phyloP scores from a whole-genome alignment of 768 basidiomycete species.

The Boletus sp. region DNA sequence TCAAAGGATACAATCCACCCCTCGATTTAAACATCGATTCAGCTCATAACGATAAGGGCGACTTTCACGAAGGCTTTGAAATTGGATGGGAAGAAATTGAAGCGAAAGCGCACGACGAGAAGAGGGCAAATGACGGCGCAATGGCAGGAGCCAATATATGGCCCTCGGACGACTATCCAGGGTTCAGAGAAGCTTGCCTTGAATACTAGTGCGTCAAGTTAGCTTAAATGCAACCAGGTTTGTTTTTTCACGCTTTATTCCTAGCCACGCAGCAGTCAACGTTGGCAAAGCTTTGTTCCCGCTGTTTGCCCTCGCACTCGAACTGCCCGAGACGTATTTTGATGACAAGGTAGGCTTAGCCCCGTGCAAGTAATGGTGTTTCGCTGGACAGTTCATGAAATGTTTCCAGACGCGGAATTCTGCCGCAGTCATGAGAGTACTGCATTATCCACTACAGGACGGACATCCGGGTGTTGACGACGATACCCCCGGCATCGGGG shows the following conservation, averaged over 20 bases:
- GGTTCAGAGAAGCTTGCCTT: constrained; percentile 58
- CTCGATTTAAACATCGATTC: constrained; percentile 76
- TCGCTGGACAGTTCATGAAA: not conserved
- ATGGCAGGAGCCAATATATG: constrained; percentile 79
- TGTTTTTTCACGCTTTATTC: constrained; percentile 25
- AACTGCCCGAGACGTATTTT: constrained; percentile 60
- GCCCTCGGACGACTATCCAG: constrained; percentile 61
- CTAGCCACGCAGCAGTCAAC: constrained; percentile 49
- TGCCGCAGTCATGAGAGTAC: constrained; percentile 61
- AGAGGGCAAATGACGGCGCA: constrained; percentile 43
- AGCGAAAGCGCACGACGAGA: constrained; percentile 23
- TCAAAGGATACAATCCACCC: constrained; percentile 74
- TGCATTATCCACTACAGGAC: constrained; percentile 77
- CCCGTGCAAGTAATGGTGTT: not conserved
- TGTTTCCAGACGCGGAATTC: constrained; percentile 52
- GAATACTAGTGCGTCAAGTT: constrained; percentile 58
- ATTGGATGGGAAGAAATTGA: constrained; percentile 67
- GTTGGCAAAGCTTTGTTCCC: constrained; percentile 63
- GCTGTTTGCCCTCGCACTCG: constrained; percentile 67
- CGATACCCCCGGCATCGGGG: constrained; percentile 78
- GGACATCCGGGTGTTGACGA: constrained; percentile 50
- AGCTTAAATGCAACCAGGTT: constrained; percentile 15
- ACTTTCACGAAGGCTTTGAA: constrained; percentile 90
- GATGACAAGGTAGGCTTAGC: constrained; percentile 54
- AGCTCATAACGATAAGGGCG: constrained; percentile 61